These are phyloP conservation scores for Fusarium sp. DNA, from an alignment of 2,329 filamentous ascomycete species.

Conservation along the genomic window DNA sequence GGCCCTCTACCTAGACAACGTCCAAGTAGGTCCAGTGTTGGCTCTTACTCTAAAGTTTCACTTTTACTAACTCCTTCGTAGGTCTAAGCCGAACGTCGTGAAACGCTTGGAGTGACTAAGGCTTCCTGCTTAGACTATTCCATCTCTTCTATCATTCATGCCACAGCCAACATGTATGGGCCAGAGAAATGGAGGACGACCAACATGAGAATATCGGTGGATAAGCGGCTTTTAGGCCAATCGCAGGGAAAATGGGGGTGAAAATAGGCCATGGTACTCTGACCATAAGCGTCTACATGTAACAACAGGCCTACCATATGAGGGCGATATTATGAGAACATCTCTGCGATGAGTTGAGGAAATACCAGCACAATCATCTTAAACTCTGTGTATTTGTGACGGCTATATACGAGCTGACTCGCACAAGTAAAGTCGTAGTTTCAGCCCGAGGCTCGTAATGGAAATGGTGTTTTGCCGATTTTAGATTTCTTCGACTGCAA, in stretches of 20 bases:
- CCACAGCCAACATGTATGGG: background rate
- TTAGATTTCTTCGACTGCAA: background rate
- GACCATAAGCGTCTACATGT: slow-evolving; percentile 32
- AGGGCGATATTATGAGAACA: slow-evolving; percentile 33
- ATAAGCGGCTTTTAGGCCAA: slow-evolving; percentile 13
- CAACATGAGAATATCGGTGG: background rate
- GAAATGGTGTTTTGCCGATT: too few relatives aligned
- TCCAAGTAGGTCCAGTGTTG: slow-evolving; percentile 10
- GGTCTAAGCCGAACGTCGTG: background rate
- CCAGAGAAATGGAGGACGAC: too few relatives aligned
- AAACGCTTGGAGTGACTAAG: background rate
- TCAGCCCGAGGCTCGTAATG: too few relatives aligned
- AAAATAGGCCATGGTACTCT: slow-evolving; percentile 25
- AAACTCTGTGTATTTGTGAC: background rate
- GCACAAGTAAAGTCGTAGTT: too few relatives aligned
- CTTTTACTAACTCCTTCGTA: background rate
- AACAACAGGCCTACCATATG: slow-evolving; percentile 23
- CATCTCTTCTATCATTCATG: background rate
- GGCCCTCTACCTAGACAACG: background rate
- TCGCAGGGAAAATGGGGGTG: slow-evolving; percentile 23
- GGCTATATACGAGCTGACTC: background rate
- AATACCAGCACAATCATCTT: background rate
- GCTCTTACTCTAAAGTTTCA: background rate
- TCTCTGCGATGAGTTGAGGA: slow-evolving; percentile 33
- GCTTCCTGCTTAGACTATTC: background rate